Conservation (phyloP, 169 alveolate genomes). For the Cryptosporidium bovis region DNA sequence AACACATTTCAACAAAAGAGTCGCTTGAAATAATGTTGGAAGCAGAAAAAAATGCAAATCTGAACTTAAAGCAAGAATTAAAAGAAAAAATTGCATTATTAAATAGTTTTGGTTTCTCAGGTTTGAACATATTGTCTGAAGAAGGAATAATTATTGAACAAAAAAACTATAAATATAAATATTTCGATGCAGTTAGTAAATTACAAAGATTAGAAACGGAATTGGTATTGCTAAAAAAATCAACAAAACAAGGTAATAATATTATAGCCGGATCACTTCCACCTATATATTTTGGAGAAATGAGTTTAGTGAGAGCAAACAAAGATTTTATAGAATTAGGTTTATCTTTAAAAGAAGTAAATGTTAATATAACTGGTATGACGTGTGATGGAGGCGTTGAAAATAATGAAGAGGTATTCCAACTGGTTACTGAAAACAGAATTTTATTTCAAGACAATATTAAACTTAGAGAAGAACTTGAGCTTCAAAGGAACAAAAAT, state of each 20-base stretch:
- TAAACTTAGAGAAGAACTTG: conserved; percentile 55
- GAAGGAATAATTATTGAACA: conserved; percentile 16
- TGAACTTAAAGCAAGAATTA: conserved; percentile 26
- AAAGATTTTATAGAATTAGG: neutral
- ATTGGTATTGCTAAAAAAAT: neutral
- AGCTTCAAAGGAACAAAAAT: conserved; percentile 24
- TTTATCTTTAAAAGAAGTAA: neutral
- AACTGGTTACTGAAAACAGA: conserved; percentile 35
- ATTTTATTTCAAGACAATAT: neutral
- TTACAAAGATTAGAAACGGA: conserved; percentile 54
- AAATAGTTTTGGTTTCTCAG: conserved; percentile 1
- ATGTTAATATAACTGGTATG: neutral
- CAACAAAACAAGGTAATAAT: neutral
- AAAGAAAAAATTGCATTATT: conserved; percentile 1
- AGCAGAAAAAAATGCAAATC: conserved; percentile 42
- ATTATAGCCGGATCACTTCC: neutral
- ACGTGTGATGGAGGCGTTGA: neutral
- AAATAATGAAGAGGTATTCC: conserved; percentile 1
- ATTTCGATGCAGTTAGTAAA: conserved; percentile 52
- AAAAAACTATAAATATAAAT: conserved; percentile 46
- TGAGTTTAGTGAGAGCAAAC: neutral
- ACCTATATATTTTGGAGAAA: conserved; percentile 44
- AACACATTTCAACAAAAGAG: conserved; percentile 16
- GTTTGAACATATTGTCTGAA: conserved; percentile 1
- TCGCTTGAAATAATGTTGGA: conserved; percentile 49